Evolutionary conservation across 2,329 filamentous ascomycete species (phyloP), one percentile per base, ranked within the genome.

Genomic region (Neospermospora avenae): DNA sequence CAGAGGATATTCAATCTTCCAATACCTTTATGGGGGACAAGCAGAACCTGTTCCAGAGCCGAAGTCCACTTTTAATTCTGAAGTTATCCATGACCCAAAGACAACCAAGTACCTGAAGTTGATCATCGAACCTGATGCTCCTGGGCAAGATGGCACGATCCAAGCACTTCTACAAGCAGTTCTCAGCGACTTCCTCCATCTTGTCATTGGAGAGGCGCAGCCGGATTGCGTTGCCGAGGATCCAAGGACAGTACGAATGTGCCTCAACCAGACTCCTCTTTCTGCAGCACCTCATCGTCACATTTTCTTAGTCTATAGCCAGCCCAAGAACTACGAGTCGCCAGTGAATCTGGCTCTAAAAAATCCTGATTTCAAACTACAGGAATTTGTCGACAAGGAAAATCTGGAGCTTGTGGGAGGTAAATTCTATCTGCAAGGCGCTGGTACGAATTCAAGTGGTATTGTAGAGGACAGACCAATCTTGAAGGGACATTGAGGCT

Each of bases 331-430:
- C 11, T 54, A 39, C 18, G 24, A 39, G 11, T 25, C 10, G 20
- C 51, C 51, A n/a, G 14, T 54, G 20, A 20, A 13, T 8, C 51
- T 41, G 3, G 16, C 51, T 8, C 24, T 54, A 34, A 41, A 34
- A 14, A 41, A 41, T n/a, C 5, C 51, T 10, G 24, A 34, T 42
- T 20, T 54, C 34, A 54, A 41, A 11, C 24, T 54, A n/a, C 20
- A 54, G 20, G 34, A 54, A n/a, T 54, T 41, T 54, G 35, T 54
- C 39, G 51, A 39, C 34, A 54, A 54, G 37, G 22, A 53, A n/a
- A 16, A 39, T 39, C 14, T 41, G 51, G 22, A 54, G 18, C 34
- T 28, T 41, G 34, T 54, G 10, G 20, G 51, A n/a, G 20, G 51
- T 13, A 54, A 54, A 8, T 54, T n/a, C 35, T 54, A 39, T 8